Base-by-base conservation (phyloP, 2,329 filamentous ascomycete species). In the Exophiala sp. region DNA sequence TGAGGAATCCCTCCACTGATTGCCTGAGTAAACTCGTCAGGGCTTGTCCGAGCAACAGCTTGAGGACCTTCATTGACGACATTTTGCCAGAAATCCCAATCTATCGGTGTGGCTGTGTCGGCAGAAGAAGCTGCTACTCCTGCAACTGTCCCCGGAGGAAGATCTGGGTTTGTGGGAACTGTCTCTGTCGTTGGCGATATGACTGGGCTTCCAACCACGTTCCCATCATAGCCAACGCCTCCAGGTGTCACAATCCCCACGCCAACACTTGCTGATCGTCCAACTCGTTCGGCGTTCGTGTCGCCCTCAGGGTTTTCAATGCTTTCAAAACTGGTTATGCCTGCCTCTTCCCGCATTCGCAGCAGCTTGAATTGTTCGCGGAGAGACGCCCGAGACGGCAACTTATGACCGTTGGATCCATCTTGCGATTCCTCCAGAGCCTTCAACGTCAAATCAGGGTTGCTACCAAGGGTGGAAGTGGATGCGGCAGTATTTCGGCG, bases 81-180 rank as follows among this genome's bases (percentile, higher is more conserved):
- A 19, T 86, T 82, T 65, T 98, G 91, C 93, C 93, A 98, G 32
- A 98, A 72, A 67, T 98, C 93, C 93, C 93, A 98, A 65, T 98
- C 89, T n/a, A 98, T 93, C 19, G 87, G 83, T 13, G 76, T 74
- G 21, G 72, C 70, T 24, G 75, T 71, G 62, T 90, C 86, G 11
- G 72, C 70, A 55, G 83, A 76, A 18, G 82, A 81, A 2, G 87
- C 82, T 19, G 83, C 83, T 35, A 90, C 81, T 4, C 91, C 90
- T 9, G 88, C 83, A 6, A 85, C 88, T 1, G 90, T 96, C 1
- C 90, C 90, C 0, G 90, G 90, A 1, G 88, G 83, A 38, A 96
- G 73, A 49, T 77, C 81, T 2, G 78, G 76, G 59, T 88, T 87
- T 13, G 88, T 77, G 2, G 76, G 80, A 0, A 79, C 71, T 6